Base-by-base conservation (phyloP, 148 eudicot genomes). In the Suaeda aralocaspica region DNA sequence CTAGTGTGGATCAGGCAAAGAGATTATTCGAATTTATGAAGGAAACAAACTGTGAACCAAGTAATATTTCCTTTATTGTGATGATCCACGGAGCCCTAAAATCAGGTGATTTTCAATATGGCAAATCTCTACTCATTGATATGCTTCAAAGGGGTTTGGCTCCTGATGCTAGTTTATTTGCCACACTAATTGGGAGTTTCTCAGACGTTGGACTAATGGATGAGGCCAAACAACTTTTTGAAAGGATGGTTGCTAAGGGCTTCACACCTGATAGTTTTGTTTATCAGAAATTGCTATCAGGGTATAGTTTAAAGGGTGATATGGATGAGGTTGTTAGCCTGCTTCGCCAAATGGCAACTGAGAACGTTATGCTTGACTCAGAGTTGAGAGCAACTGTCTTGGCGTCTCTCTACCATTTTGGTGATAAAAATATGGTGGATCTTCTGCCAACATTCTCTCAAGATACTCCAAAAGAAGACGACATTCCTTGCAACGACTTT, bases 261-360 rank as follows among this genome's bases (percentile, higher is more conserved):
- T 79, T 78, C 72, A 69, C 74, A 21, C 91, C 91, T 2, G 41
- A 64, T 58, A 55, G 53, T 59, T 46, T 59, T 60, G 98, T 77
- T 64, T 92, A 79, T 72, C 76, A 78, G 76, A 83, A 82, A 69
- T 80, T 92, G 67, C 81, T 92, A 51, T 83, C 74, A 64, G 89
- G 87, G 57, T 82, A 71, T 55, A 71, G 73, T 77, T 66, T 48
- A 31, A 74, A 69, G 72, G 92, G 86, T 30, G 82, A 86, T 51
- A 81, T 67, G 60, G 82, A 84, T 44, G 92, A 90, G 78, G 79
- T 90, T 45, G 74, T 86, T 49, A 48, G 68, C 44, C 65, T 92
- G 82, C 89, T 92, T 79, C 88, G 66, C 57, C 59, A 77, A 68
- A 92, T 92, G 98, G 86, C 90, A 51, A 81, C 78, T 21, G 70